Base-by-base conservation (phyloP, 2,329 filamentous ascomycete genomes). In the Ceratocystis harringtonii region DNA sequence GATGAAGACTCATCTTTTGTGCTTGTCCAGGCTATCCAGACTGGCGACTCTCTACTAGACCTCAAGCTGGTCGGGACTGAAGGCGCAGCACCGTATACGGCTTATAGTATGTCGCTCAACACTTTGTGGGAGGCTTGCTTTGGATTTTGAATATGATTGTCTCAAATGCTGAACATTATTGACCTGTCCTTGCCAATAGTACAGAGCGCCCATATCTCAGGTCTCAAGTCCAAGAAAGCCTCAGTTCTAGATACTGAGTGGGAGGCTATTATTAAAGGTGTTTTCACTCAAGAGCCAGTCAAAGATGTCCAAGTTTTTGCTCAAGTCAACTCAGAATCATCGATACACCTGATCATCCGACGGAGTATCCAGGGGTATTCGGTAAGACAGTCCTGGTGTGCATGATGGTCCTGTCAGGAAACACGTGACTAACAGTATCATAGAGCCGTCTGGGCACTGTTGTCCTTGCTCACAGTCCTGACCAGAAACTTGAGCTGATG, bases 381-480 rank as follows among this genome's bases (percentile, higher is more conserved):
- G 67, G 86, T 87, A 77, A 69, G 81, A 73, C 30, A 8, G 50
- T 36, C 32, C 28, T 61, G 15, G 28, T 61, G 17, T 61, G 7
- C 5, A 17, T 41, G 22, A 10, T 50, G 19, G 5, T 25, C 36
- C 8, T 41, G 30, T 36, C 43, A 28, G 25, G 6, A 10, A 6
- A 58, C 55, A 58, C 28, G 5, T 22, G 28, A 25, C 58, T 65
- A 65, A 65, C 58, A 58, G 17, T 57, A 30, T 4, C 12, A 28
- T 69, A 88, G 84, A 84, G 88, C 85, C 83, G 79, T 32, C 79
- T 90, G n/a, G 89, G 88, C 43, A 76, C 80, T 25, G 79, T 92
- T 67, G 76, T 78, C 3, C 75, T 91, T 2, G 74, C 76, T 45
- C 76, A 80, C 69, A 78, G 82, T 66, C 78, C 79, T 43, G 79